Evolutionary conservation across 768 basidiomycete species (phyloP).

Genomic region (Hypholoma sublateritium): DNA sequence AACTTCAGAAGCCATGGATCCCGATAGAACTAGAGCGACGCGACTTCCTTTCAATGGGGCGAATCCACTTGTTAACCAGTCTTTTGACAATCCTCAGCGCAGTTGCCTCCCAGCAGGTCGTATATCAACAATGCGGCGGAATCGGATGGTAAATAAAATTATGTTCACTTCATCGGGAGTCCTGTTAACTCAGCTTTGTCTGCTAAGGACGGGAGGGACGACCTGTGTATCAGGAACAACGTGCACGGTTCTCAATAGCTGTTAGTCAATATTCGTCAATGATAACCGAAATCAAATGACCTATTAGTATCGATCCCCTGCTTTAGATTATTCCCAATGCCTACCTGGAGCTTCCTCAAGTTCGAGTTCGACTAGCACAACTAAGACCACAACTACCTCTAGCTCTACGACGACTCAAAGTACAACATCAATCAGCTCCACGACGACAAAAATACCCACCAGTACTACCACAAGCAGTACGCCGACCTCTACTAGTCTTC

Average conservation of each 20-base stretch:
- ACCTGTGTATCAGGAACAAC: constrained; percentile 44
- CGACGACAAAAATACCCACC: constrained; percentile 18
- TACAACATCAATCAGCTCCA: constrained; percentile 19
- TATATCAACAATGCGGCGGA: constrained; percentile 51
- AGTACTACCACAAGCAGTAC: constrained; percentile 22
- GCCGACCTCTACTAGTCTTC: constrained; percentile 18
- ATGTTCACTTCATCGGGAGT: not conserved
- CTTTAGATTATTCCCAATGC: constrained; percentile 50
- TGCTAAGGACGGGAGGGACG: constrained; percentile 45
- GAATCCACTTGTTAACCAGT: constrained; percentile 14
- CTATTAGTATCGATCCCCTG: not conserved
- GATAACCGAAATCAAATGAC: not conserved
- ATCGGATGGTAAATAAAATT: constrained; percentile 41
- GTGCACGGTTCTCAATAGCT: constrained; percentile 45
- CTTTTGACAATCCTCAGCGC: constrained; percentile 21
- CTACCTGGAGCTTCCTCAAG: constrained; percentile 35
- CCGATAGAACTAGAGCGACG: not conserved
- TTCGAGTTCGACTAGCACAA: constrained; percentile 21
- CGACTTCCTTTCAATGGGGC: constrained; percentile 6
- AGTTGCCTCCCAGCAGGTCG: constrained; percentile 36
- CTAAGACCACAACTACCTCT: constrained; percentile 16
- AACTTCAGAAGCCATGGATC: constrained; percentile 4
- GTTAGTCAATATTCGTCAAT: constrained; percentile 24
- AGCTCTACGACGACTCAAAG: constrained; percentile 25
- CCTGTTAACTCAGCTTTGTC: not conserved